Base-by-base conservation (phyloP, 2,329 filamentous ascomycete species). In the Cladophialophora immunda region DNA sequence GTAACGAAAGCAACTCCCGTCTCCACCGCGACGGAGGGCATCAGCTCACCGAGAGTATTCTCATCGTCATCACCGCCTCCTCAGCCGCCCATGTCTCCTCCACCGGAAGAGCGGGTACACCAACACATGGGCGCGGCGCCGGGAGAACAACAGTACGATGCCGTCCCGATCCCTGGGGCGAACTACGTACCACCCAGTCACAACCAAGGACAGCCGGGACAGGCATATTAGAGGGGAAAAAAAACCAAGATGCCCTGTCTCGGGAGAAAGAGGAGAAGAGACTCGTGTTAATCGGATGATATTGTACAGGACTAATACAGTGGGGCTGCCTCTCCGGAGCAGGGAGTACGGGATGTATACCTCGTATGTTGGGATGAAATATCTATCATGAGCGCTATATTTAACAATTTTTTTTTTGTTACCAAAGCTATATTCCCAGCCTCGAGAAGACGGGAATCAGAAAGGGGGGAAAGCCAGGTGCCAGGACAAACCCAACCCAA, bases 161-260 rank as follows among this genome's bases (percentile, higher is more conserved):
- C 90, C 25, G 94, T 97, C 34, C 92, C 94, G 0, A 97, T 97
- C 67, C 94, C 94, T 0, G 92, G 91, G 5, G 92, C 93, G 0
- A 52, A 53, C 45, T 97, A 97, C 76, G 82, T 85, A 6, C 82
- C 79, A 63, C 81, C 58, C 34, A 41, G 54, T 25, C 47, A 65
- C 22, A 50, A 32, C 9, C 55, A 59, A 32, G 41, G 19, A 13
- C 59, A 58, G 11, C 68, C 66, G 2, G 68, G 68, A 7, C 68
- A 70, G 58, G 68, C 68, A 4, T 70, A 52, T 52, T 68, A 52
- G 58, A 54, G 13, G 27, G 30, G 30, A 17, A 62, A 47, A 45
- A 45, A 59, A 59, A 58, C 29, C 29, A 8, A 25, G 45, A 50
- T 50, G 19, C 25, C 19, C 11, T 9, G 45, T 50, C 7, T 45